Evolutionary conservation across 2,329 filamentous ascomycete species (phyloP).

Genomic region (Berkeleyomyces rouxiae): DNA sequence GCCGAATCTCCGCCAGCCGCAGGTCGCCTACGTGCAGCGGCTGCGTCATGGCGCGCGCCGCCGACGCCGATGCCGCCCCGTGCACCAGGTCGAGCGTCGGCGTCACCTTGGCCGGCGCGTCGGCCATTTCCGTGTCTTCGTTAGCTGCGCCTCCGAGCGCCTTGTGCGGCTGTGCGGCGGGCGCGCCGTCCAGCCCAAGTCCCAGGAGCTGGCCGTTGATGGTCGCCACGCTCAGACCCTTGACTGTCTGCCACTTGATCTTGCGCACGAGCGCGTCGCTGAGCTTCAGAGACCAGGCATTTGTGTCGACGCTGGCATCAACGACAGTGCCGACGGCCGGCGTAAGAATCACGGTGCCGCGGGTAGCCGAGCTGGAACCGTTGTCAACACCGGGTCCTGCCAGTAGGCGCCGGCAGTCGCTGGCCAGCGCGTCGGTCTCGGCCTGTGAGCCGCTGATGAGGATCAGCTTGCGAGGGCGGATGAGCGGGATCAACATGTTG

Average conservation of each 20-base stretch:
- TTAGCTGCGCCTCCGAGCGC: conserved; percentile 14
- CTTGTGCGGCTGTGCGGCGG: conserved; percentile 10
- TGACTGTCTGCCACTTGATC: conserved; percentile 87
- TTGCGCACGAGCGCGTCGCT: conserved; percentile 71
- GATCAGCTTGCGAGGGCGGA: conserved; percentile 86
- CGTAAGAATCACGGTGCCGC: conserved; percentile 61
- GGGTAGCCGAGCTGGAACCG: not conserved
- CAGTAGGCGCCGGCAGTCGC: conserved; percentile 58
- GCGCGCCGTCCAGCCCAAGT: conserved; percentile 19
- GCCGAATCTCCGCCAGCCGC: conserved; percentile 70
- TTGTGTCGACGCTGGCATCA: conserved; percentile 91
- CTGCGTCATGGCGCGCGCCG: conserved; percentile 43
- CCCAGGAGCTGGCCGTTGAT: conserved; percentile 54
- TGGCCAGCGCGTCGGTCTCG: conserved; percentile 64
- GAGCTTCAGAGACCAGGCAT: conserved; percentile 89
- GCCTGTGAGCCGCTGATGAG: conserved; percentile 65
- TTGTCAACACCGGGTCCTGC: conserved; percentile 28
- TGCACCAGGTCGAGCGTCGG: conserved; percentile 40
- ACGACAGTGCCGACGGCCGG: conserved; percentile 57
- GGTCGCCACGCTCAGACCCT: conserved; percentile 80
- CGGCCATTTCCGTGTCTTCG: conserved; percentile 12
- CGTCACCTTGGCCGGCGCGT: conserved; percentile 20
- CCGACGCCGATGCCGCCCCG: conserved; percentile 55
- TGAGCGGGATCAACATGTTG: conserved; percentile 86
- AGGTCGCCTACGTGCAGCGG: conserved; percentile 91